Conservation (phyloP, 1,284 basidiomycete genomes). For the Inonotus obliquus region DNA sequence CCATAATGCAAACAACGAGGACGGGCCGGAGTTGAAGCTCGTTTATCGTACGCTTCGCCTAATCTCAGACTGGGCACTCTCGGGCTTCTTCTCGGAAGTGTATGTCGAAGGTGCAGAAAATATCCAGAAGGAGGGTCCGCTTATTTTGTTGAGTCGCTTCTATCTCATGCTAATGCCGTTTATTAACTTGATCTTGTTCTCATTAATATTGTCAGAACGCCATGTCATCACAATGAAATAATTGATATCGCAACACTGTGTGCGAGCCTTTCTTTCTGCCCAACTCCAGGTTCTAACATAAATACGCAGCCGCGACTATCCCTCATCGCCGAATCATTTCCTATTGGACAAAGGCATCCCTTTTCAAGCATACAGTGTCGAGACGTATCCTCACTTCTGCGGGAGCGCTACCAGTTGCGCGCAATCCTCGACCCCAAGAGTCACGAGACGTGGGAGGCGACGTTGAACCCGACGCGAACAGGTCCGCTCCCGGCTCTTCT, state of each 20-base stretch:
- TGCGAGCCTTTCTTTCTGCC: slow-evolving; percentile 21
- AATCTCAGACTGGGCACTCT: slow-evolving; percentile 60
- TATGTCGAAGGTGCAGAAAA: slow-evolving; percentile 58
- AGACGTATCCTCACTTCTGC: slow-evolving; percentile 57
- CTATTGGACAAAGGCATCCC: slow-evolving; percentile 68
- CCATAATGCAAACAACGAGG: too few species aligned
- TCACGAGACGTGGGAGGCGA: background rate
- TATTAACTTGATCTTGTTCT: too few species aligned
- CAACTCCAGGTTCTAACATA: background rate
- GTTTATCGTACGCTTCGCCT: slow-evolving; percentile 59
- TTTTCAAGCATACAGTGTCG: slow-evolving; percentile 59
- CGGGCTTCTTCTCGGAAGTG: slow-evolving; percentile 66
- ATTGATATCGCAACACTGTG: slow-evolving; percentile 50
- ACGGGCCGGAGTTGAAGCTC: slow-evolving; percentile 26
- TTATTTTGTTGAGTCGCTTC: slow-evolving; percentile 48
- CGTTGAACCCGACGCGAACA: too few species aligned
- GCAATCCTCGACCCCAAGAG: slow-evolving; percentile 45
- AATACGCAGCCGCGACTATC: slow-evolving; percentile 43
- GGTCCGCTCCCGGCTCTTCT: too few species aligned
- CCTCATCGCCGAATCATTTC: slow-evolving; percentile 59
- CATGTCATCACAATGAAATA: slow-evolving; percentile 69
- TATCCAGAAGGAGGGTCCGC: slow-evolving; percentile 50
- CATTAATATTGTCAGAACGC: slow-evolving; percentile 36
- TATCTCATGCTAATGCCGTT: slow-evolving; percentile 9
- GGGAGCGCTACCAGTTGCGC: slow-evolving; percentile 72